Evolutionary conservation across 352 stramenopile species (phyloP).

Genomic region (Phytophthora idaei): DNA sequence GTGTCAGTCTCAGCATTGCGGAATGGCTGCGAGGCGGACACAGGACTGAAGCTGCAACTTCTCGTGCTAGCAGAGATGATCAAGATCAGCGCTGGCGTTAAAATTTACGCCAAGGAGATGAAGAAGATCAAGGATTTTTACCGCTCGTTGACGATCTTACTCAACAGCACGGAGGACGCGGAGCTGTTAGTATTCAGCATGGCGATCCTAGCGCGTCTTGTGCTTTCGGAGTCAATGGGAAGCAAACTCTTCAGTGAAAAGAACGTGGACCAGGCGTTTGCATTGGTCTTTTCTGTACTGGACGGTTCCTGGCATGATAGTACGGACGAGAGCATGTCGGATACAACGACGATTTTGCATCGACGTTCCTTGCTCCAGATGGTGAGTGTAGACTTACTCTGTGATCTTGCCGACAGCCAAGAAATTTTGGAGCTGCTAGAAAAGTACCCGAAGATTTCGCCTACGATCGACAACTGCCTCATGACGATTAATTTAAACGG

Average conservation of each 20-base stretch:
- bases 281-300: conserved; percentile 76
- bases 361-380: conserved; percentile 52
- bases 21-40: conserved; percentile 51
- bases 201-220: conserved; percentile 74
- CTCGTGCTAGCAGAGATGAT: conserved; percentile 71
- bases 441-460: conserved; percentile 51
- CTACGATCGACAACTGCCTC: conserved; percentile 57
- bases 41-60: conserved; percentile 68
- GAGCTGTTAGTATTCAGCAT: conserved; percentile 82
- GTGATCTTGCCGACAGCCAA: conserved; percentile 59
- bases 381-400: conserved; percentile 71
- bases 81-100: conserved; percentile 71
- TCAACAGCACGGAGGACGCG: conserved; percentile 79
- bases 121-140: conserved; percentile 84
- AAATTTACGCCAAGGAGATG: conserved; percentile 81
- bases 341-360: conserved; percentile 44
- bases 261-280: conserved; percentile 77
- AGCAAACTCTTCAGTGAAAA: conserved; percentile 84
- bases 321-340: conserved; percentile 29
- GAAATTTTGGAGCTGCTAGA: conserved; percentile 65
- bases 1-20: conserved; percentile 52
- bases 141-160: conserved; percentile 76
- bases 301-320: conserved; percentile 56
- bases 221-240: conserved; percentile 75
- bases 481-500: conserved; percentile 75